Conservation (phyloP, 2,329 filamentous ascomycete species). For the Pseudogymnoascus sp. region DNA sequence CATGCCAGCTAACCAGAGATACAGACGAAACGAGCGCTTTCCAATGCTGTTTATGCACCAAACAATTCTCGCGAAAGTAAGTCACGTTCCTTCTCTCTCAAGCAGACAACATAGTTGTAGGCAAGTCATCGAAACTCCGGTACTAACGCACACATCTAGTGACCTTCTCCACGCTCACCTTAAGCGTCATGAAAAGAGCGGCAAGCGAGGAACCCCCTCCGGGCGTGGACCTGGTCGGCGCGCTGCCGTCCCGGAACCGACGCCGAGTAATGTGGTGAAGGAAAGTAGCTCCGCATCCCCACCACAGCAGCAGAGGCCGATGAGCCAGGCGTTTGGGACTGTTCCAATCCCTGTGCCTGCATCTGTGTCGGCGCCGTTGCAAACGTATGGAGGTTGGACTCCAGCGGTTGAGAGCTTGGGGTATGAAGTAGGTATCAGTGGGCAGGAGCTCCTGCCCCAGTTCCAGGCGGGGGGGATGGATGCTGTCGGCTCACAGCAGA, state of each 20-base stretch:
- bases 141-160: constrained; percentile 10
- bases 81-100: not conserved
- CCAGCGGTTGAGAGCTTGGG: not conserved
- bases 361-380: not conserved
- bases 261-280: not conserved
- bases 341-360: not conserved
- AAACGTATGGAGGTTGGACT: not conserved
- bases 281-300: not conserved
- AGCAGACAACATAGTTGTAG: not conserved
- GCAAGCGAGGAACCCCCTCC: not conserved
- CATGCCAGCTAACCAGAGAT: not conserved
- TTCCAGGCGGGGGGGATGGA: not conserved
- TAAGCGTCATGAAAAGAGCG: constrained; percentile 15
- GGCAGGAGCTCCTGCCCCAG: not conserved
- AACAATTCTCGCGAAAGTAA: constrained; percentile 20
- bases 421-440: not conserved
- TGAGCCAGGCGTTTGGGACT: not conserved
- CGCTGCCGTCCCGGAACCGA: not conserved
- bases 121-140: not conserved
- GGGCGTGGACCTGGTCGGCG: not conserved
- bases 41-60: constrained; percentile 18
- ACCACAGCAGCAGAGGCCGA: not conserved
- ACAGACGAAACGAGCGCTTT: constrained; percentile 19
- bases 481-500: not conserved
- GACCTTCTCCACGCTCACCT: constrained; percentile 21